Evolutionary conservation across 495 filamentous ascomycete genomes (phyloP).

Genomic region (Neurospora tetraspora): DNA sequence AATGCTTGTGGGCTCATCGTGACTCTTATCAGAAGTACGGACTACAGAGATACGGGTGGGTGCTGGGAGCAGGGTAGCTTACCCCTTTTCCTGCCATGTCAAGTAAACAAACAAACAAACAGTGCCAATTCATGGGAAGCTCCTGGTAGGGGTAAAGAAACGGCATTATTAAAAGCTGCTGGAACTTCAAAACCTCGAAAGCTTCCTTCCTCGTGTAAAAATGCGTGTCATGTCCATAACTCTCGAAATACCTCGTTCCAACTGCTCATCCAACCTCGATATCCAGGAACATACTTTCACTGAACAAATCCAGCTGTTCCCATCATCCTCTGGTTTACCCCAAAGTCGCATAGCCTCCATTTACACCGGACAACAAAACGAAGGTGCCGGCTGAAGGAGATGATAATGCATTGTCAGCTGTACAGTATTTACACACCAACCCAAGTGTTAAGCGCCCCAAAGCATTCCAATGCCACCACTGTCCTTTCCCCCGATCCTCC

Average conservation of each 20-base stretch:
- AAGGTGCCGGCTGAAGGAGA: conserved; percentile 8
- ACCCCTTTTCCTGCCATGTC: background rate
- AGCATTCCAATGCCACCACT: conserved; percentile 6
- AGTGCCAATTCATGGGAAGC: background rate
- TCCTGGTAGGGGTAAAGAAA: background rate
- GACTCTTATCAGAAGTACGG: background rate
- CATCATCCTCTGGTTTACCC: too few relatives aligned
- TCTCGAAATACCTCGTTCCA: background rate
- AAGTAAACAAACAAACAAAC: background rate
- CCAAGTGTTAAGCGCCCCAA: background rate
- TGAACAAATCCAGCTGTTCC: background rate
- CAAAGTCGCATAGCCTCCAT: background rate
- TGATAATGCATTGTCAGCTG: conserved; percentile 25
- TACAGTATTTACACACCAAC: conserved; percentile 30
- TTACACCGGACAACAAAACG: background rate
- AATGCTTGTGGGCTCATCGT: background rate
- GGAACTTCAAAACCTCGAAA: background rate
- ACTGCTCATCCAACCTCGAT: background rate
- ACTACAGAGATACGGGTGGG: background rate
- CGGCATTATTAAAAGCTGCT: background rate
- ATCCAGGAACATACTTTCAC: background rate
- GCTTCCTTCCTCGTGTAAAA: background rate
- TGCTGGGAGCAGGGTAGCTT: background rate
- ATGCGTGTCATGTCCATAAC: too few relatives aligned
- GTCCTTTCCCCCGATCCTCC: conserved; percentile 8